These are phyloP conservation scores for Coemansia sp. DNA, from an alignment of 192 early-diverging fungal species.

Conservation along the genomic window DNA sequence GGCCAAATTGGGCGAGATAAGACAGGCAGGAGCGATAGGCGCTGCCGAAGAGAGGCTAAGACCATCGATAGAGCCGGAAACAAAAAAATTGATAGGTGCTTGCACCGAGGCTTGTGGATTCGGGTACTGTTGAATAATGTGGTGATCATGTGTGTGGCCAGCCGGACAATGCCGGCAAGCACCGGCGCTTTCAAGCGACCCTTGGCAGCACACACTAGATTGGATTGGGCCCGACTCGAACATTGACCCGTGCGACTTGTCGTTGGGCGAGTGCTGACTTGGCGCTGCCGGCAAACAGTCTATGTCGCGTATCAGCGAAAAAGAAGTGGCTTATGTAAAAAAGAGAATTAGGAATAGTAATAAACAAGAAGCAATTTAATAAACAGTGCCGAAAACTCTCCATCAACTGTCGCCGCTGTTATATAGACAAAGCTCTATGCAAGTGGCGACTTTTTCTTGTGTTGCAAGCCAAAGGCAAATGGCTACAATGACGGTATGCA, in stretches of 20 bases:
- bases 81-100: neutral
- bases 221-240: neutral
- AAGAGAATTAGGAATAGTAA: neutral
- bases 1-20: neutral
- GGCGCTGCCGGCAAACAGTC: neutral
- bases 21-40: neutral
- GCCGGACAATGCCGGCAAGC: neutral
- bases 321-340: neutral
- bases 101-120: neutral
- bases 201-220: neutral
- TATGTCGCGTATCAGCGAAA: neutral
- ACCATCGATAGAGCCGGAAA: neutral
- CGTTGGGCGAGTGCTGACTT: neutral
- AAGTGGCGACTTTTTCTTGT: slow-evolving; percentile 3
- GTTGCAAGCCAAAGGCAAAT: neutral
- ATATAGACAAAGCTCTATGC: slow-evolving; percentile 7
- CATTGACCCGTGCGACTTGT: neutral
- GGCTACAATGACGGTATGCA: slow-evolving; percentile 2
- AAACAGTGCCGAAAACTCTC: slow-evolving; percentile 1
- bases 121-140: neutral
- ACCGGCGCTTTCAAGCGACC: neutral
- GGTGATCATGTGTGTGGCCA: neutral
- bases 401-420: neutral
- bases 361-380: slow-evolving; percentile 7
- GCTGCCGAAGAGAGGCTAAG: neutral